Base-by-base conservation (phyloP, 257 asterid genomes). In the Primulina eburnea region DNA sequence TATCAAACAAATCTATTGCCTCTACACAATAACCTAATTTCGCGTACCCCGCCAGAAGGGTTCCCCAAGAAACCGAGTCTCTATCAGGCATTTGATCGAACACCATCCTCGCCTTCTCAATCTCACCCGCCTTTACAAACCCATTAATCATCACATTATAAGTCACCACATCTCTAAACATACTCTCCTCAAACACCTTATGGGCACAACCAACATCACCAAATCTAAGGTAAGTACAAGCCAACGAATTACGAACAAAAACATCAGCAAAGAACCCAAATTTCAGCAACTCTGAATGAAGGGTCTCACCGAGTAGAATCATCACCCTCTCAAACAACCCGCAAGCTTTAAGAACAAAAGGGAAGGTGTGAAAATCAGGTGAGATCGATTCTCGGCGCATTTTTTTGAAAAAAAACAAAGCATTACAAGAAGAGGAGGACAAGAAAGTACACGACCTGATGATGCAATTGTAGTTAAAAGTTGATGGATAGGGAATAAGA, bases 31-130 rank as follows among this genome's bases (percentile, higher is more conserved):
- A 81, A 58, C 74, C 72, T 76, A 21, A 71, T 61, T 87, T 89
- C 3, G 95, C 92, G 40, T 81, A 92, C 47, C 98, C 98, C 0
- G 95, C 92, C 81, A 90, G 20, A 35, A 92, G 82, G 18, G 95
- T 87, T 4, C 89, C 96, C 88, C 88, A 87, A 67, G 98, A 85
- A 69, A 93, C 85, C 10, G 72, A 67, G 72, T 93, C 94, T 76
- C 87, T 75, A 4, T 65, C 71, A 53, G 89, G 82, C 95, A 93
- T 90, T 78, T 79, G 80, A 10, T 84, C 88, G 72, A 93, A 90
- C 84, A 93, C 2, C 65, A 82, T 65, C 76, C 90, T 26, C 0
- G 92, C 98, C 32, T 20, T 72, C 18, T 34, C 87, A 60, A 83
- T 80, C 72, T 85, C 88, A 7, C 92, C 94, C 34, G 60, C 81